Evolutionary conservation across 2,329 filamentous ascomycete species (phyloP).

Genomic region (Penicillium janthinellum): DNA sequence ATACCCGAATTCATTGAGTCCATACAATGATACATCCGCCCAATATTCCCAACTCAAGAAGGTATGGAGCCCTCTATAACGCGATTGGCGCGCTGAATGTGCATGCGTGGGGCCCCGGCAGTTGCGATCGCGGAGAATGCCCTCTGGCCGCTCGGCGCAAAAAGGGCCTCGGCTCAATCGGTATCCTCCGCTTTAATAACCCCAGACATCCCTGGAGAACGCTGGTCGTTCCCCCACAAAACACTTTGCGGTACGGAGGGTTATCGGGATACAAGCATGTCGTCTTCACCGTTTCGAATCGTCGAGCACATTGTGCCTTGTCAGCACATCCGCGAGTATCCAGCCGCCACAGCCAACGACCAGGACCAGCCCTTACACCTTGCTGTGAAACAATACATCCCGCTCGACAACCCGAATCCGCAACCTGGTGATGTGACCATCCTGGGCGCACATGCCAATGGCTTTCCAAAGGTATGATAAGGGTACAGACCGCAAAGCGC

Average conservation of each 20-base stretch:
- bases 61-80: neutral
- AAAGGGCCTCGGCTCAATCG: constrained; percentile 13
- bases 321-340: constrained; percentile 81
- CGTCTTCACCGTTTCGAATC: constrained; percentile 60
- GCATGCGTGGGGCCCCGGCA: constrained; percentile 7
- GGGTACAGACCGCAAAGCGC: neutral
- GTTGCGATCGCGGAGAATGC: constrained; percentile 9
- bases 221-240: neutral
- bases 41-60: neutral
- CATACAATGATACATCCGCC: neutral
- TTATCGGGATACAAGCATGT: constrained; percentile 1
- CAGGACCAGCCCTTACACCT: constrained; percentile 76
- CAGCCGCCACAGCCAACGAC: constrained; percentile 67
- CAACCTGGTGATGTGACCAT: constrained; percentile 79
- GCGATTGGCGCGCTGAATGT: neutral
- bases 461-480: constrained; percentile 76
- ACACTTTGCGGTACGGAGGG: neutral
- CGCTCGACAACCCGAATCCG: constrained; percentile 67
- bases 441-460: constrained; percentile 86
- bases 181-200: constrained; percentile 8
- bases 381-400: constrained; percentile 85
- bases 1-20: no score
- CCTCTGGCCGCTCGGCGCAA: neutral
- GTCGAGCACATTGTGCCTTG: constrained; percentile 72
- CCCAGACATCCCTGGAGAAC: constrained; percentile 4